Conservation (phyloP, 768 basidiomycete genomes). For the Boletus reticulatus region DNA sequence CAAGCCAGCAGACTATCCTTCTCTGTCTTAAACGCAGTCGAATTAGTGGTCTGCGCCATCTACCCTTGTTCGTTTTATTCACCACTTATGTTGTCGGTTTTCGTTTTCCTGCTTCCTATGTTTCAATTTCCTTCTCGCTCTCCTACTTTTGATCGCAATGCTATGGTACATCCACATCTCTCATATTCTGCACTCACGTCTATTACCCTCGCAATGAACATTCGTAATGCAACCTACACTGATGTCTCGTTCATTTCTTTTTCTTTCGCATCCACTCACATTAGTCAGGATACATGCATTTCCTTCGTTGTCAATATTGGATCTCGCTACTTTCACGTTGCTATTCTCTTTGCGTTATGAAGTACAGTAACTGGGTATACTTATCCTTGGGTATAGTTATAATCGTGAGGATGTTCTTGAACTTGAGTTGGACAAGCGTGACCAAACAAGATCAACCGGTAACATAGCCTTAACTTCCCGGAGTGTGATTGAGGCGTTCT, state of each 20-base stretch:
- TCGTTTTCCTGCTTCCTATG: not conserved
- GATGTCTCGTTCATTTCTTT: conserved; percentile 9
- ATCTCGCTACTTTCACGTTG: conserved; percentile 8
- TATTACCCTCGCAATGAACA: conserved; percentile 35
- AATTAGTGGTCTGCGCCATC: conserved; percentile 14
- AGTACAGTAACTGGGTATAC: not conserved
- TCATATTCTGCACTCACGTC: conserved; percentile 31
- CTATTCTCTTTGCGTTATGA: conserved; percentile 16
- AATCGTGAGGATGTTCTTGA: conserved; percentile 12
- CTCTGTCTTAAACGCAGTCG: conserved; percentile 24
- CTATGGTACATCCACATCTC: conserved; percentile 36
- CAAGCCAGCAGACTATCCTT: conserved; percentile 31
- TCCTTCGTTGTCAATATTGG: conserved; percentile 34
- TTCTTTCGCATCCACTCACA: conserved; percentile 15
- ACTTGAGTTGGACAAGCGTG: conserved; percentile 16
- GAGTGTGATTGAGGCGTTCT: not conserved
- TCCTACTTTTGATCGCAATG: conserved; percentile 32
- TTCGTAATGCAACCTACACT: conserved; percentile 35
- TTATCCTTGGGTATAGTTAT: conserved; percentile 13
- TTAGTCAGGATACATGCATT: conserved; percentile 26
- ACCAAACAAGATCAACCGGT: conserved; percentile 24
- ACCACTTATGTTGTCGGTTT: conserved; percentile 1
- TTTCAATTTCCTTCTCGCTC: conserved; percentile 4
- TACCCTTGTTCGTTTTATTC: conserved; percentile 6
- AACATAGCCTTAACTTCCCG: not conserved